These are phyloP conservation scores for Corchorus capsularis DNA, from an alignment of 345 rosid species.

Conservation along the genomic window DNA sequence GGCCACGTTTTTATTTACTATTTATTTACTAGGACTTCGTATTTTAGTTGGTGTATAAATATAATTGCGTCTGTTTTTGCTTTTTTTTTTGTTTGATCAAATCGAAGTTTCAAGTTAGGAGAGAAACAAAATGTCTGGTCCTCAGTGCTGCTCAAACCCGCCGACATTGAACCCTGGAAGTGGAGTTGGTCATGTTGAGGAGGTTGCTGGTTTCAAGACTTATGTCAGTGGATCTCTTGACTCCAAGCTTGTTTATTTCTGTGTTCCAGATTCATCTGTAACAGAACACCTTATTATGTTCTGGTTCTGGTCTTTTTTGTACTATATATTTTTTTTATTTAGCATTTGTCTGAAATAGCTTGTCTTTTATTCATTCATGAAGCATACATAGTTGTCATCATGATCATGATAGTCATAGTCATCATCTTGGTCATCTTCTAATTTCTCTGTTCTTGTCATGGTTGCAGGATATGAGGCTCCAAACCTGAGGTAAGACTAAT, in stretches of 20 bases:
- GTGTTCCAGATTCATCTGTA: background rate
- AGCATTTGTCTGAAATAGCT: background rate
- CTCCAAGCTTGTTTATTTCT: conserved; percentile 39
- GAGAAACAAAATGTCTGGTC: conserved; percentile 59
- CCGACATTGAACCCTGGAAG: conserved; percentile 48
- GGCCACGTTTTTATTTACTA: too few species aligned
- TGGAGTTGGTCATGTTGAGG: conserved; percentile 65
- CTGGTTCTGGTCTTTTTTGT: background rate
- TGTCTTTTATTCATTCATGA: background rate
- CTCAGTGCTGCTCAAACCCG: conserved; percentile 80
- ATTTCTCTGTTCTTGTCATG: conserved; percentile 17
- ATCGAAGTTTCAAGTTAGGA: too few species aligned
- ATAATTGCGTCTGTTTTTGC: too few species aligned
- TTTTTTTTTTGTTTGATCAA: too few species aligned
- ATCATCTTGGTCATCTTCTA: background rate
- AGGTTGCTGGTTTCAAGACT: conserved; percentile 60
- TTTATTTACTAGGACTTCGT: too few species aligned
- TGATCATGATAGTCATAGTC: background rate
- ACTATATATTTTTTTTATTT: background rate
- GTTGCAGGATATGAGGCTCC: conserved; percentile 85
- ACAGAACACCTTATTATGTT: background rate
- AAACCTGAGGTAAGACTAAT: conserved; percentile 57
- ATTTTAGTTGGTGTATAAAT: too few species aligned
- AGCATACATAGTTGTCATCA: background rate
- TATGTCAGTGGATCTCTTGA: conserved; percentile 64